Conservation (phyloP, 2,329 filamentous ascomycete genomes). For the Sporothrix mexicana region DNA sequence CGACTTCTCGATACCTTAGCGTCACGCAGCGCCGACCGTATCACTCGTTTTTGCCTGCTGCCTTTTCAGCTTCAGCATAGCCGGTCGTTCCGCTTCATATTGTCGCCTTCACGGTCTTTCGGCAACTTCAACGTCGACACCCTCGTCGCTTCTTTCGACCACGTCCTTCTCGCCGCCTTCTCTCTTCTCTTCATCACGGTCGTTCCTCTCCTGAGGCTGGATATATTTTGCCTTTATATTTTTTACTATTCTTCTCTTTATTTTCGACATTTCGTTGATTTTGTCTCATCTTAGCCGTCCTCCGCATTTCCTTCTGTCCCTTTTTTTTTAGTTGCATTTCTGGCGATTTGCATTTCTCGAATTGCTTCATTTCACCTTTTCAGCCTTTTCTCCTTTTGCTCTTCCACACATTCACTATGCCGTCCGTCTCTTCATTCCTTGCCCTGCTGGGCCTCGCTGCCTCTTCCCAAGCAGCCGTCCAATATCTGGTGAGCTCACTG, state of each 20-base stretch:
- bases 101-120: no score
- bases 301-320: neutral
- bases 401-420: neutral
- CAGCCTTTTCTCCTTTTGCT: neutral
- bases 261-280: neutral
- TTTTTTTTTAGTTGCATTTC: neutral
- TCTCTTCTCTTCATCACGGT: constrained; percentile 18
- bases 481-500: constrained; percentile 32
- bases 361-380: neutral
- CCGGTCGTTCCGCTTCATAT: no score
- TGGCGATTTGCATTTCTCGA: neutral
- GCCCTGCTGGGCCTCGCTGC: constrained; percentile 32
- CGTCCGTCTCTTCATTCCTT: neutral
- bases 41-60: no score
- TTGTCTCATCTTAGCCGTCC: neutral
- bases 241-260: neutral
- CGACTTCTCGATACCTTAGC: neutral
- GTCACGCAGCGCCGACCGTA: neutral
- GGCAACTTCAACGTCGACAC: neutral
- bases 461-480: constrained; percentile 30
- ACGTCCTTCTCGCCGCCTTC: neutral
- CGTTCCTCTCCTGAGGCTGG: constrained; percentile 17
- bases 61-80: no score
- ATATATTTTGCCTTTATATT: neutral
- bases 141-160: neutral